Conservation (phyloP, 1,284 basidiomycete genomes). For the Wallemia hederae region DNA sequence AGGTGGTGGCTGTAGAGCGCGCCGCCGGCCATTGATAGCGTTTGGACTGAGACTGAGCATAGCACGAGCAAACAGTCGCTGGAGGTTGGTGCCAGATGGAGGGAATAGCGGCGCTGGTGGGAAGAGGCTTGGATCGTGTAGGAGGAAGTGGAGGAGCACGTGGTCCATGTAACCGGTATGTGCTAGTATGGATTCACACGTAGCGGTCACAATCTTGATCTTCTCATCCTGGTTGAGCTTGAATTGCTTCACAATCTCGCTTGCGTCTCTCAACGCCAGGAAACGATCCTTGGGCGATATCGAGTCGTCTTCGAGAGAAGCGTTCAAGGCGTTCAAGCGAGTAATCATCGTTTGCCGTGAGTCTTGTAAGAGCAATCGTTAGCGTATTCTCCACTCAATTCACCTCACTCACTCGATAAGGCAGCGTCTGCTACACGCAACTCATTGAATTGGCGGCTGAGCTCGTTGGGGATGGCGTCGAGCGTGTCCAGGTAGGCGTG, state of each 20-base stretch:
- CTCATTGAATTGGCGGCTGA: conserved; percentile 80
- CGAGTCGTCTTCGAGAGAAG: conserved; percentile 36
- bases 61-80: not conserved
- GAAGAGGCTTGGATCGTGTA: not conserved
- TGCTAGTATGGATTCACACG: conserved; percentile 39
- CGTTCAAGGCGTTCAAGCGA: conserved; percentile 42
- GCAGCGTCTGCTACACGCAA: conserved; percentile 94
- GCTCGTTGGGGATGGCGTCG: conserved; percentile 72
- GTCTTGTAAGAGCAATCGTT: conserved; percentile 14
- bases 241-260: conserved; percentile 68
- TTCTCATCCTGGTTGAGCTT: conserved; percentile 95
- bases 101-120: not conserved
- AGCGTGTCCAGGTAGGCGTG: conserved; percentile 69
- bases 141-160: not conserved
- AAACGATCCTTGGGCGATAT: conserved; percentile 49
- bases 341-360: conserved; percentile 47
- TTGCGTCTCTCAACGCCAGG: conserved; percentile 64
- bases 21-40: not conserved
- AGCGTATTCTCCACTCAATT: not conserved
- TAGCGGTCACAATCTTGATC: conserved; percentile 80
- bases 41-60: not conserved
- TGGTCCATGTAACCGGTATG: not conserved
- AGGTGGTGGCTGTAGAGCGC: not conserved
- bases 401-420: conserved; percentile 20
- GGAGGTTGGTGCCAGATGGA: not conserved